Base-by-base conservation (phyloP, 2,329 filamentous ascomycete species). In the Trichoderma endophyticum region DNA sequence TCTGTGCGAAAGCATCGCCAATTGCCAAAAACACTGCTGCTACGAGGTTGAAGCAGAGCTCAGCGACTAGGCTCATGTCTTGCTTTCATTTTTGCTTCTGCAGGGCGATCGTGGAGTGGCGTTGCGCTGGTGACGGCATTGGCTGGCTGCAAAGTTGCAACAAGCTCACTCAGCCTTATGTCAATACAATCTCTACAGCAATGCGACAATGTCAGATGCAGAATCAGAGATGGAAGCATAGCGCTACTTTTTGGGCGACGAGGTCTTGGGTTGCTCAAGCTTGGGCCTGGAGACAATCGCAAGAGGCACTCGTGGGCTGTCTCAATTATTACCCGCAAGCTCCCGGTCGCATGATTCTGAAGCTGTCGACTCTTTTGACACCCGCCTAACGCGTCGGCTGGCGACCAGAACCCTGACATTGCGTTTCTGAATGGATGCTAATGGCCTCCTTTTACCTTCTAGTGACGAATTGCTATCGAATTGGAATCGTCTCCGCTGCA, bases 401-500 rank as follows among this genome's bases (percentile, higher is more conserved):
- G 66, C 32, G 39, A 26, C 56, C 28, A 36, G 36, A 62, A 70
- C 67, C 39, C 57, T 70, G 67, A 70, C 26, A 36, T 54, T 62
- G 24, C 56, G 60, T 26, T 64, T 63, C 68, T 64, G 60, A 70
- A 70, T 70, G 68, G 68, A 30, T 64, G 68, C 68, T 71, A 71
- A 71, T 28, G 48, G 48, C 68, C 59, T 71, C 68, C 51, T 48
- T 64, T 48, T 34, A 26, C 12, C 36, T n/a, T 71, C 28, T 71
- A 71, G 69, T 64, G 61, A 71, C 68, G 32, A 54, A 60, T 59
- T 56, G 39, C 28, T 21, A 65, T 70, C 71, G 71, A 72, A 72
- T 66, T 72, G 71, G 54, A 72, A 56, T 54, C 61, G 56, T 62
- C 66, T 70, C 71, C 71, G 71, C 71, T 63, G 61, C 66, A 70